A percentile compares a stretch with the other conserved stretches of the same genome.
phyloP scores from a whole-genome alignment of 1,139 yeast genomes.

The Tardiomyces blankii region DNA sequence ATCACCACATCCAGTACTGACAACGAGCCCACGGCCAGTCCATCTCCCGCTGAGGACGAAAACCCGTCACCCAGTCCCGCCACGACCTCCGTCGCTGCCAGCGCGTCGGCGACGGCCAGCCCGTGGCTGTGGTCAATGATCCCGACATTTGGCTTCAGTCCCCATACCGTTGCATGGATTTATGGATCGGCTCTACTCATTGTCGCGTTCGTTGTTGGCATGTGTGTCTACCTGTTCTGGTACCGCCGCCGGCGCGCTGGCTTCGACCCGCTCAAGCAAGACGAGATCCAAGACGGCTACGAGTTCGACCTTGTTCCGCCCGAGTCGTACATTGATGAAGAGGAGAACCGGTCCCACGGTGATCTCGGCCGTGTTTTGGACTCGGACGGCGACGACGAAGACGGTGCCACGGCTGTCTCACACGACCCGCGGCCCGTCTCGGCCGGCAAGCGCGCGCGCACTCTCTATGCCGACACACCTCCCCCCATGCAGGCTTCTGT shows the following conservation, averaged over 20 bases:
- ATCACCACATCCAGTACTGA: conserved; percentile 6
- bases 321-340: conserved; percentile 12
- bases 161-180: conserved; percentile 23
- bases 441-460: neutral
- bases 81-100: neutral
- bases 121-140: conserved; percentile 13
- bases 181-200: conserved; percentile 24
- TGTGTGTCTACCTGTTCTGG: conserved; percentile 17
- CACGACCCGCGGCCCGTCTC: neutral
- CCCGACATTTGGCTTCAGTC: conserved; percentile 26
- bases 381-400: conserved; percentile 5
- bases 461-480: neutral
- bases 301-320: conserved; percentile 22
- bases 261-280: conserved; percentile 5
- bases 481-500: neutral
- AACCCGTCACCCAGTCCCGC: neutral
- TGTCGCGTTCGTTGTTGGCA: conserved; percentile 19
- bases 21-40: conserved; percentile 1
- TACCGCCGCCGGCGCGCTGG: conserved; percentile 13
- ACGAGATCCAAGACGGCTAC: conserved; percentile 8
- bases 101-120: neutral
- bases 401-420: neutral
- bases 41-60: neutral
- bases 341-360: conserved; percentile 2
- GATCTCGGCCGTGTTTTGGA: neutral